Evolutionary conservation across 2,329 filamentous ascomycete species (phyloP), one percentile per base, ranked within the genome.

Genomic region (Exophiala sp.): DNA sequence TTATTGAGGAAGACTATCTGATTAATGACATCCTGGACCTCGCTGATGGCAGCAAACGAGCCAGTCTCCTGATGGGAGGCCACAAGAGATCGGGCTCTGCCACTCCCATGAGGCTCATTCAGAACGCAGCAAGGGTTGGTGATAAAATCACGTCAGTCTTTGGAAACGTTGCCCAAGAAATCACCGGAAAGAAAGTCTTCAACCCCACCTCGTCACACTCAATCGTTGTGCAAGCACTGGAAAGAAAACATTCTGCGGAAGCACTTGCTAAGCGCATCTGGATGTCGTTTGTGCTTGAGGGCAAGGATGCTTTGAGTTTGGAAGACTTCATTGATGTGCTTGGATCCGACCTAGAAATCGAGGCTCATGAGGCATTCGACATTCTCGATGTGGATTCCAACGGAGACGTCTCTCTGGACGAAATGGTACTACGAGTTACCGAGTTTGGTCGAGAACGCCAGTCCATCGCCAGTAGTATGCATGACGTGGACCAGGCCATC

Each of bases 231-330:
- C 85, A 95, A 68, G 94, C 92, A 7, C 78, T 97, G 32, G 91
- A 96, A 71, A 92, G 90, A 73, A 84, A 82, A 40, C 79, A 81
- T 55, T 88, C 90, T 5, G 89, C 91, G 0, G 91, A 97, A 69
- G 94, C 94, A n/a, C 76, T 97, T 54, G 91, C 89, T n/a, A 87
- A 84, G 62, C 87, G 94, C 65, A 86, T 97, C 59, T 97, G 94
- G 94, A 95, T 96, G 89, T 96, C 91, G 1, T 95, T 96, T 68
- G 94, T 96, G 1, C 84, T 94, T 3, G 92, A 97, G 71, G 91
- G 90, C 63, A 85, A 85, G 54, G 89, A 96, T 38, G 77, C 86
- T 0, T 78, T 99, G 7, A 89, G 82, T 62, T 72, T 81, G 7
- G 90, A 96, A 3, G 94, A 99, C 67, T 80, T 99, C 35, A 69